phyloP scores from a whole-genome alignment of 169 alveolate species.

The Fabrea salina region DNA sequence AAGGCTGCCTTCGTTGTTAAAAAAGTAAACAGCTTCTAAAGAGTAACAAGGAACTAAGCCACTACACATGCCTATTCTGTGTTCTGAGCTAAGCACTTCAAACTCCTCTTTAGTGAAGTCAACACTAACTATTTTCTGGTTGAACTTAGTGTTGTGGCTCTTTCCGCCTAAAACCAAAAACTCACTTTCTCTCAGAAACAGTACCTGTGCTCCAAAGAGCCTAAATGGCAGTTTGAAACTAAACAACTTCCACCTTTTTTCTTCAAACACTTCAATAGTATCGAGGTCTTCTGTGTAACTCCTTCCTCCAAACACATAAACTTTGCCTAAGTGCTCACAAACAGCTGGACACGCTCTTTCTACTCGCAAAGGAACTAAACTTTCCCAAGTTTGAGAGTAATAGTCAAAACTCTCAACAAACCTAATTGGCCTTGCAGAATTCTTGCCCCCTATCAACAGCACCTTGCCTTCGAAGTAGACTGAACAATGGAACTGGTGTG shows the following conservation, averaged over 20 bases:
- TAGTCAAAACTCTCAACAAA: not conserved
- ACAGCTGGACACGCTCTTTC: not conserved
- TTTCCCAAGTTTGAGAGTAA: not conserved
- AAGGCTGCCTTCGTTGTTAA: not conserved
- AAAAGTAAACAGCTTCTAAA: not conserved
- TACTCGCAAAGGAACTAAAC: not conserved
- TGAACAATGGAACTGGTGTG: slow-evolving; percentile 2
- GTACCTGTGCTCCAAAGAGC: not conserved
- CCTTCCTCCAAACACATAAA: slow-evolving; percentile 24
- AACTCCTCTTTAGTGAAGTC: not conserved
- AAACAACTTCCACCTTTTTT: not conserved
- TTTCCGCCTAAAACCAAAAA: slow-evolving; percentile 1
- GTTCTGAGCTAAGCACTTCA: not conserved
- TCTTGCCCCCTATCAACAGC: not conserved
- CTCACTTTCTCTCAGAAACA: not conserved
- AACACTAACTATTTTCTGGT: not conserved
- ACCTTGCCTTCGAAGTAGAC: not conserved
- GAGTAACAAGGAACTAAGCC: not conserved
- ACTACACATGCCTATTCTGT: not conserved
- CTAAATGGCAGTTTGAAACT: not conserved
- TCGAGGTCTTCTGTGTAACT: not conserved
- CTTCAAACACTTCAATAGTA: not conserved
- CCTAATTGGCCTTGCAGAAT: not conserved
- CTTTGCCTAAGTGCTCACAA: not conserved
- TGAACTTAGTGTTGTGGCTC: not conserved